phyloP scores from a whole-genome alignment of 225 moss, liverwort and hornwort genomes.

The Antitrichia curtipendula region DNA sequence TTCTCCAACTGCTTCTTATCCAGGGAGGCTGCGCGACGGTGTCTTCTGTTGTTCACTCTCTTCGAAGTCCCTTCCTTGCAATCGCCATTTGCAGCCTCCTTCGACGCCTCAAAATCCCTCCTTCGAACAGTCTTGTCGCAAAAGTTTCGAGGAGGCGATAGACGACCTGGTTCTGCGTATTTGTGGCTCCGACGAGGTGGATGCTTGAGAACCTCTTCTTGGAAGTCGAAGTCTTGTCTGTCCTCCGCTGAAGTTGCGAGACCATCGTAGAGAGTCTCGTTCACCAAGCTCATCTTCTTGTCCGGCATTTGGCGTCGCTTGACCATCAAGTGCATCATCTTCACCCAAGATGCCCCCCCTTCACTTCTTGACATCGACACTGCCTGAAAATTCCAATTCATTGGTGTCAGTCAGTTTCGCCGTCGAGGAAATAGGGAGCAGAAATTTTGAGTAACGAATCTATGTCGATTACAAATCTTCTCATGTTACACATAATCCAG shows the following conservation, averaged over 20 bases:
- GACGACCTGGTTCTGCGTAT: neutral
- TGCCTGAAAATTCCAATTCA: neutral
- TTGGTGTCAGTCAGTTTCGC: neutral
- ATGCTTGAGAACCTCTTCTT: neutral
- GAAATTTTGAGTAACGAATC: neutral
- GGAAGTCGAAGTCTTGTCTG: neutral
- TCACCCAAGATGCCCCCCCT: neutral
- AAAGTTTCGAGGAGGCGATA: neutral
- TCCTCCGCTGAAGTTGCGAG: neutral
- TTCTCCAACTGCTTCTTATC: neutral
- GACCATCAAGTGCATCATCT: constrained; percentile 27
- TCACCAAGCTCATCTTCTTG: constrained; percentile 7
- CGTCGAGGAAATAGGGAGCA: neutral
- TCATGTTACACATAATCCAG: neutral
- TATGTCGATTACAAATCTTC: neutral
- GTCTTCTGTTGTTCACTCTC: neutral
- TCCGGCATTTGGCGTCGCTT: constrained; percentile 7
- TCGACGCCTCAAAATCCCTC: neutral
- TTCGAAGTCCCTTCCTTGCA: neutral
- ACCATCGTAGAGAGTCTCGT: constrained; percentile 1
- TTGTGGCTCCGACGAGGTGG: neutral
- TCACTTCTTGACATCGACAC: neutral
- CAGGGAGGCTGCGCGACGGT: neutral
- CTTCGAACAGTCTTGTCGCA: neutral
- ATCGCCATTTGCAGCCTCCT: neutral